These are phyloP conservation scores for Coemansia sp. DNA, from an alignment of 371 early-diverging fungal species.

Conservation along the genomic window DNA sequence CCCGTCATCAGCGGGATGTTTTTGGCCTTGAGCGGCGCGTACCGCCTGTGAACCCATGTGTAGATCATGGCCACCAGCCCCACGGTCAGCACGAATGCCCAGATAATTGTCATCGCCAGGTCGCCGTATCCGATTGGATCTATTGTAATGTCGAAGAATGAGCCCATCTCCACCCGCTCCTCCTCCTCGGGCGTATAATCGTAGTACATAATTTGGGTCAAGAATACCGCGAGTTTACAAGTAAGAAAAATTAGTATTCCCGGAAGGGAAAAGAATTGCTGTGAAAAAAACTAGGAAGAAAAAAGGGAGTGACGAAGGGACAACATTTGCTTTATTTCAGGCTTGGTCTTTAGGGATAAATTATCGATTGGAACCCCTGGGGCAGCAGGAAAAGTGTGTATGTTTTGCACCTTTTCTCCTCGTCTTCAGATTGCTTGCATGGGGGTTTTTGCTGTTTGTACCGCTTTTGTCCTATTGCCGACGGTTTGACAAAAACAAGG, in stretches of 20 bases:
- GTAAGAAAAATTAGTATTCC: too few species aligned
- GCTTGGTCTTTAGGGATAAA: neutral
- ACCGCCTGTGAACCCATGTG: conserved; percentile 39
- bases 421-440: neutral
- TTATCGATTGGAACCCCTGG: neutral
- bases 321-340: too few species aligned
- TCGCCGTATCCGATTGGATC: conserved; percentile 39
- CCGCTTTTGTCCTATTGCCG: neutral
- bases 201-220: conserved; percentile 25
- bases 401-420: neutral
- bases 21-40: conserved; percentile 49
- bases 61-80: conserved; percentile 37
- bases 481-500: neutral
- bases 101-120: conserved; percentile 19
- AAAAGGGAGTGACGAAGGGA: too few species aligned
- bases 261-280: neutral
- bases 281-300: neutral
- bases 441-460: neutral
- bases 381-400: neutral
- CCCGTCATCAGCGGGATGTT: conserved; percentile 49
- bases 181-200: conserved; percentile 26
- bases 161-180: conserved; percentile 30
- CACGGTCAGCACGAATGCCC: conserved; percentile 12
- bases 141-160: conserved; percentile 26
- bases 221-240: too few species aligned